phyloP scores from a whole-genome alignment of 2,329 filamentous ascomycete genomes.

The Cadophora malorum region DNA sequence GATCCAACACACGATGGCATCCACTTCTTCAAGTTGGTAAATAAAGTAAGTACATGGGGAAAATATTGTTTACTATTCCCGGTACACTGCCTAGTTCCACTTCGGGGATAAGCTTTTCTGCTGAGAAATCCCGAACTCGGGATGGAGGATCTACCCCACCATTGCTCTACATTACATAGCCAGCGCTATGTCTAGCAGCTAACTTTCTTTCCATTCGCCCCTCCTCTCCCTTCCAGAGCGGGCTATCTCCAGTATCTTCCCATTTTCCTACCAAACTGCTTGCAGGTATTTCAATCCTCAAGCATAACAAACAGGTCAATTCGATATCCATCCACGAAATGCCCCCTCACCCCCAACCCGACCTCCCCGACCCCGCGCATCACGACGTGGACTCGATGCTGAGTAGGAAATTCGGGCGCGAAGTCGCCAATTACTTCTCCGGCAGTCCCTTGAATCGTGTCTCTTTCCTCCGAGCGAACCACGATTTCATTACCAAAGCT shows the following conservation, averaged over 20 bases:
- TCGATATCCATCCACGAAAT: slow-evolving; percentile 32
- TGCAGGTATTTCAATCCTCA: slow-evolving; percentile 3
- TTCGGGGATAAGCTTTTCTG: slow-evolving; percentile 8
- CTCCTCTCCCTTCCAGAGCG: neutral
- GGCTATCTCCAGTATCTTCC: neutral
- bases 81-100: neutral
- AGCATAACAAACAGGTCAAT: neutral
- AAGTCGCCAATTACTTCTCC: slow-evolving; percentile 84
- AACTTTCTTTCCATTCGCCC: neutral
- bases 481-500: slow-evolving; percentile 72
- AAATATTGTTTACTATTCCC: slow-evolving; percentile 4
- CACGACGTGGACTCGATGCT: slow-evolving; percentile 60
- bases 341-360: slow-evolving; percentile 40
- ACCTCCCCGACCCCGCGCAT: slow-evolving; percentile 44
- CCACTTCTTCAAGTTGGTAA: neutral
- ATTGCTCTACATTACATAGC: slow-evolving; percentile 13
- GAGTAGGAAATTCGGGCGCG: slow-evolving; percentile 77
- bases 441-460: slow-evolving; percentile 80
- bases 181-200: neutral
- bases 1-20: neutral
- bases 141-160: neutral
- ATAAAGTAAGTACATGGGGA: neutral
- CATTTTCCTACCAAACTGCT: neutral
- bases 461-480: slow-evolving; percentile 76
- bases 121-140: slow-evolving; percentile 14